Percentiles rank a stretch among this genome's conserved stretches.
Conservation (phyloP, 129 eudicot genomes). For the Chrysanthemum lavandulifolium region DNA sequence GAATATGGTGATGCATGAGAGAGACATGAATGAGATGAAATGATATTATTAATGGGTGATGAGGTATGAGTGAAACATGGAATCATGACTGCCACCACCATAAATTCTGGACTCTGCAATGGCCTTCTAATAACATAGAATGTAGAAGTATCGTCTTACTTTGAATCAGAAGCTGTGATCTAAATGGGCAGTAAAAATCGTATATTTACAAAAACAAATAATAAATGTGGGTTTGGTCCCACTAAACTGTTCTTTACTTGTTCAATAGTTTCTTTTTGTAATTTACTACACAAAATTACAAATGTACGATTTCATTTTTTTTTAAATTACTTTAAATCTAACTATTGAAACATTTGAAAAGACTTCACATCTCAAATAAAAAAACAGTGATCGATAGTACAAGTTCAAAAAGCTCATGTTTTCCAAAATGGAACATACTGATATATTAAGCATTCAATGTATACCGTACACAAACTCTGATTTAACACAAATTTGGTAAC, state of each 20-base stretch:
- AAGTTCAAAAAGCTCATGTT: background rate
- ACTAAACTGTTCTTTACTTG: background rate
- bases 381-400: background rate
- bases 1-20: too few relatives aligned
- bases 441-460: conserved; percentile 16
- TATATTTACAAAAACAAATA: too few relatives aligned
- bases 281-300: too few relatives aligned
- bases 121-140: too few relatives aligned
- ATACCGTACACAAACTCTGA: conserved; percentile 6
- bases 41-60: too few relatives aligned
- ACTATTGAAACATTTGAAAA: conserved; percentile 9
- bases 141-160: too few relatives aligned
- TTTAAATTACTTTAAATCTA: background rate
- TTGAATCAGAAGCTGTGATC: background rate
- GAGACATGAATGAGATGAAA: too few relatives aligned
- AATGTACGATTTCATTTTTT: background rate
- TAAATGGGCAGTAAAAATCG: too few relatives aligned
- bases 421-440: background rate
- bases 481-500: conserved; percentile 18
- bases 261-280: too few relatives aligned
- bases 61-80: too few relatives aligned
- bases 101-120: too few relatives aligned
- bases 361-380: background rate
- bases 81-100: too few relatives aligned
- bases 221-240: background rate